These are phyloP conservation scores for Picea engelmannii DNA, from an alignment of 83 land plant species.

Conservation along the genomic window DNA sequence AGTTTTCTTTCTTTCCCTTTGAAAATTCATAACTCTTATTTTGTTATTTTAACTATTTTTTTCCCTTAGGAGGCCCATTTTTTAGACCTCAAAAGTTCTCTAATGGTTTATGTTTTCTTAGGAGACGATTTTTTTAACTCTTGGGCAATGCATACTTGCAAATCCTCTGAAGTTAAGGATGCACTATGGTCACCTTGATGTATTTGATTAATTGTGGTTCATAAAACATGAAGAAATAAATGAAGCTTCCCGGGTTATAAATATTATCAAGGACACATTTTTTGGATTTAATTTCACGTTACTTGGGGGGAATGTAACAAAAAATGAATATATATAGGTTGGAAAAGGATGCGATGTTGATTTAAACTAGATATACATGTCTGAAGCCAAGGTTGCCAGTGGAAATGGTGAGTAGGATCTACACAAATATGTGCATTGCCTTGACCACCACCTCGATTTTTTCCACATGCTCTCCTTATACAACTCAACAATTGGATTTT, in stretches of 20 bases:
- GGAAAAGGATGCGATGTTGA: conserved; percentile 90
- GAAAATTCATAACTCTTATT: too few relatives aligned
- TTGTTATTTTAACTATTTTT: too few relatives aligned
- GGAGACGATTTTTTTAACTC: conserved; percentile 51
- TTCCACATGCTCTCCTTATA: conserved; percentile 80
- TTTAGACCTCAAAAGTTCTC: too few relatives aligned
- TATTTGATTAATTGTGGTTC: conserved; percentile 78
- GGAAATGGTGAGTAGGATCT: conserved; percentile 81
- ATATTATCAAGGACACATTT: conserved; percentile 76
- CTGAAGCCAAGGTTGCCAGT: conserved; percentile 82
- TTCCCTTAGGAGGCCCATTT: too few relatives aligned
- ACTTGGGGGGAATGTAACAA: conserved; percentile 76
- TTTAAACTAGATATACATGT: conserved; percentile 73
- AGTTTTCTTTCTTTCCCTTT: too few relatives aligned
- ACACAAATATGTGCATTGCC: conserved; percentile 69
- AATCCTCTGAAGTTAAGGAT: conserved; percentile 60
- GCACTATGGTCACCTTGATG: conserved; percentile 92
- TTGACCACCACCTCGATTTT: conserved; percentile 78
- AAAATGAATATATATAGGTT: conserved; percentile 85
- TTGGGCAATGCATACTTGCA: conserved; percentile 53
- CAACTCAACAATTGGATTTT: conserved; percentile 69
- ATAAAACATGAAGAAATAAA: conserved; percentile 78
- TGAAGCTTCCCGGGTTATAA: conserved; percentile 75
- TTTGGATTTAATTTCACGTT: conserved; percentile 72
- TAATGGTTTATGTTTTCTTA: conserved; percentile 56